phyloP scores from a whole-genome alignment of 495 filamentous ascomycete genomes.

The Apodospora peruviana region DNA sequence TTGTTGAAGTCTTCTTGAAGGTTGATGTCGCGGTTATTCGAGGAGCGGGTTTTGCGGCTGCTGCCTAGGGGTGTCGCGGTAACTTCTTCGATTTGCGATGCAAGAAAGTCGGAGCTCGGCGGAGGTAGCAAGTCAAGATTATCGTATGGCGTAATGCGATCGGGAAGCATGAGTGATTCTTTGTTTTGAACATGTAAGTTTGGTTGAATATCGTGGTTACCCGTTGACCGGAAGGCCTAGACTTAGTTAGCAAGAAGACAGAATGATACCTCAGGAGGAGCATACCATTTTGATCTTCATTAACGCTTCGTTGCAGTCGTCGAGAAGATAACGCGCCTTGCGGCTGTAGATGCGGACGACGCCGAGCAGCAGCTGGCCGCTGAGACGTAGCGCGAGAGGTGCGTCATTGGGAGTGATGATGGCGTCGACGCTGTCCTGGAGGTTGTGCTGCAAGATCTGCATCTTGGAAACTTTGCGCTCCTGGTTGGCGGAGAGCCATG shows the following conservation, averaged over 20 bases:
- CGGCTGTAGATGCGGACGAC: constrained; percentile 96
- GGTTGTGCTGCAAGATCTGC: constrained; percentile 85
- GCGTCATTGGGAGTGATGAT: constrained; percentile 93
- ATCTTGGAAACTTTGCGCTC: constrained; percentile 96
- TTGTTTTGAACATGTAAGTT: constrained; percentile 57
- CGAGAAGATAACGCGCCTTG: constrained; percentile 90
- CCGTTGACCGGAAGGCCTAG: constrained; percentile 71
- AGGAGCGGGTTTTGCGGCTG: constrained; percentile 43
- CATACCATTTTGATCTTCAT: constrained; percentile 97
- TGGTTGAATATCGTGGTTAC: constrained; percentile 73
- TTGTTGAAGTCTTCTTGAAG: constrained; percentile 52
- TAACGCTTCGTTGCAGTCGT: constrained; percentile 95
- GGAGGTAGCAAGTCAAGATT: constrained; percentile 62
- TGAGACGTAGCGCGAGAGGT: constrained; percentile 89
- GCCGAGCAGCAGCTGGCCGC: constrained; percentile 88
- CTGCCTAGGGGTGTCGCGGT: constrained; percentile 47
- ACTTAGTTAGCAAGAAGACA: constrained; percentile 25
- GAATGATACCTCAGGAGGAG: background rate
- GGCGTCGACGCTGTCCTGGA: constrained; percentile 86
- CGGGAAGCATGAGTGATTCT: constrained; percentile 72
- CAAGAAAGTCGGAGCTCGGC: constrained; percentile 67
- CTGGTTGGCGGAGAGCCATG: constrained; percentile 95
- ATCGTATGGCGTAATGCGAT: constrained; percentile 84
- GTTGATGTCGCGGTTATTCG: constrained; percentile 61
- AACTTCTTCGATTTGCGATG: constrained; percentile 58